These are phyloP conservation scores for Pseudogymnoascus sp. DNA, from an alignment of 2,329 filamentous ascomycete species.

Conservation along the genomic window DNA sequence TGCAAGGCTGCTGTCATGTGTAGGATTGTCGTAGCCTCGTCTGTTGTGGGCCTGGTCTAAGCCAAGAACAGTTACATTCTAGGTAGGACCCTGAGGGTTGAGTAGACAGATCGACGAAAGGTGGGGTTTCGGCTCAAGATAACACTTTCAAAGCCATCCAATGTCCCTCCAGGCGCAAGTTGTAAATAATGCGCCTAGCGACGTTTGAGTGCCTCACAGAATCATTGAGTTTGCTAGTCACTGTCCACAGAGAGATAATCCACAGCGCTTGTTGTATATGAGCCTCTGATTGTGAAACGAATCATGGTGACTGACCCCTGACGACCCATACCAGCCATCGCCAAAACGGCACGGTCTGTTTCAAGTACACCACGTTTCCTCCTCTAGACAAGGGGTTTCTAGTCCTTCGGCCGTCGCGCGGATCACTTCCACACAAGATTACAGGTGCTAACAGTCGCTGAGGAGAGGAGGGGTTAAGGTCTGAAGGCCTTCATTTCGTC, in stretches of 20 bases:
- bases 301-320: background rate
- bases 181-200: background rate
- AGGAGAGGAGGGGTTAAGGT: background rate
- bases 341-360: conserved; percentile 7
- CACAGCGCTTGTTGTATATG: conserved; percentile 1
- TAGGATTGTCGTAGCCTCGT: background rate
- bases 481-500: conserved; percentile 6
- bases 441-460: background rate
- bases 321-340: background rate
- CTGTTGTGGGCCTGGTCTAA: background rate
- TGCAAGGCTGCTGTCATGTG: background rate
- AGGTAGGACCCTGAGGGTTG: background rate
- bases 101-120: background rate
- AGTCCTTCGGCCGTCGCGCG: conserved; percentile 1
- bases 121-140: background rate
- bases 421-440: conserved; percentile 5
- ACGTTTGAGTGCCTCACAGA: background rate
- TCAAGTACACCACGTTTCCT: background rate
- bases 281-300: background rate
- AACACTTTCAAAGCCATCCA: background rate
- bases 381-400: conserved; percentile 5
- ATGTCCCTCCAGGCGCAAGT: background rate
- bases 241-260: background rate
- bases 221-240: background rate
- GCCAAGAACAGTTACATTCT: background rate